A percentile compares a stretch with the other conserved stretches of the same genome.
phyloP scores from a whole-genome alignment of 768 basidiomycete genomes.

The Pholiota microspora region DNA sequence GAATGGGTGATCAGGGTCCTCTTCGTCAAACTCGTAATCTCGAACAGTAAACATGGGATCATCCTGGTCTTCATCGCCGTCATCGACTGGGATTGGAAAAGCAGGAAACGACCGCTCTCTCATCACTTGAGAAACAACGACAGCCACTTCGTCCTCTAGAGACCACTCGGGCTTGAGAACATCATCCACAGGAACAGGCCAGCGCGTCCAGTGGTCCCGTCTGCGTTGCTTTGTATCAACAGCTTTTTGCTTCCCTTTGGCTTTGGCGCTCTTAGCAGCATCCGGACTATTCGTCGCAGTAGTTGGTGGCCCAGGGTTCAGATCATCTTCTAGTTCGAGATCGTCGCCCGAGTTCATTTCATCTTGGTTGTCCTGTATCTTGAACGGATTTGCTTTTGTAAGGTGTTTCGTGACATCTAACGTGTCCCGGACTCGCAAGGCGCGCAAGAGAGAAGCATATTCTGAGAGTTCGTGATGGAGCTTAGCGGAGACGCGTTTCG shows the following conservation, averaged over 20 bases:
- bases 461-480: constrained; percentile 67
- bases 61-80: constrained; percentile 17
- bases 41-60: constrained; percentile 8
- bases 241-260: constrained; percentile 22
- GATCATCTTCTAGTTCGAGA: constrained; percentile 14
- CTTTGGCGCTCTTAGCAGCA: constrained; percentile 11
- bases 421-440: constrained; percentile 53
- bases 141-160: constrained; percentile 64
- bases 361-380: constrained; percentile 1
- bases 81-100: constrained; percentile 11
- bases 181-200: constrained; percentile 68
- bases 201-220: constrained; percentile 66
- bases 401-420: constrained; percentile 60
- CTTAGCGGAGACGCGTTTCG: constrained; percentile 50
- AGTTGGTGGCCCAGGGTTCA: too few species aligned
- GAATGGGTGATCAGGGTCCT: constrained; percentile 29
- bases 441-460: constrained; percentile 64
- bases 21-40: constrained; percentile 25
- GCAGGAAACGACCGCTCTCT: constrained; percentile 18
- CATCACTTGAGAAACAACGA: constrained; percentile 40
- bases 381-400: constrained; percentile 26
- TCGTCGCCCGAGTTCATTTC: constrained; percentile 23
- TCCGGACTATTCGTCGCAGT: too few species aligned
- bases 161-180: constrained; percentile 67
- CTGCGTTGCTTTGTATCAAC: constrained; percentile 11